Evolutionary conservation across 306 rosid genomes (phyloP).

Genomic region (Glycine soja): DNA sequence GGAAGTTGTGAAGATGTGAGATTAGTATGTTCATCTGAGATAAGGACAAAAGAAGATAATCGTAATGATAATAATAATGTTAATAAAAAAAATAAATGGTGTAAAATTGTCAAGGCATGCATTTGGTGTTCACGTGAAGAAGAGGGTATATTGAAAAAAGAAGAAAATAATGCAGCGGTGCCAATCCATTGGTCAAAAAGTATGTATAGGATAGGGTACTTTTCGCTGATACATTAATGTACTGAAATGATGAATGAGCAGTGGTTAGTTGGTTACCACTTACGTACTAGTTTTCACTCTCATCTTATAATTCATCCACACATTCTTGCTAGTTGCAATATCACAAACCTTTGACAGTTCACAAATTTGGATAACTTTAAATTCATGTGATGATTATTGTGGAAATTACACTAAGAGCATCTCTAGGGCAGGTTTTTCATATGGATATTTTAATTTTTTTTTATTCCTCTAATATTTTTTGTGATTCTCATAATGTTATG

Average conservation of each 20-base stretch:
- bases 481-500: too few species aligned
- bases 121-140: constrained; percentile 48
- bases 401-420: too few species aligned
- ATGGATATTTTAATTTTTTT: too few species aligned
- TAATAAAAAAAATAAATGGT: constrained; percentile 26
- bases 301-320: constrained; percentile 1
- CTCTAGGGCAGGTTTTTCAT: too few species aligned
- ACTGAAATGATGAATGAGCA: too few species aligned
- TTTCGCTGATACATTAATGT: too few species aligned
- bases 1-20: constrained; percentile 9
- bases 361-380: constrained; percentile 32
- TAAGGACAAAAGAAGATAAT: constrained; percentile 33
- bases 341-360: background rate
- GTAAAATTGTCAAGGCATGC: background rate
- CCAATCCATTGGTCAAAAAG: background rate
- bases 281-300: constrained; percentile 19
- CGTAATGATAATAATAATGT: background rate
- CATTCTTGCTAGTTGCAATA: too few species aligned
- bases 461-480: too few species aligned
- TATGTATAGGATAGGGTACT: background rate
- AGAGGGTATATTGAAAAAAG: constrained; percentile 19
- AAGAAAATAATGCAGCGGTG: background rate
- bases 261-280: too few species aligned
- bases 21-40: constrained; percentile 1
- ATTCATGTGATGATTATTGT: background rate